Conservation (phyloP, 768 basidiomycete genomes). For the Mycena galopus region DNA sequence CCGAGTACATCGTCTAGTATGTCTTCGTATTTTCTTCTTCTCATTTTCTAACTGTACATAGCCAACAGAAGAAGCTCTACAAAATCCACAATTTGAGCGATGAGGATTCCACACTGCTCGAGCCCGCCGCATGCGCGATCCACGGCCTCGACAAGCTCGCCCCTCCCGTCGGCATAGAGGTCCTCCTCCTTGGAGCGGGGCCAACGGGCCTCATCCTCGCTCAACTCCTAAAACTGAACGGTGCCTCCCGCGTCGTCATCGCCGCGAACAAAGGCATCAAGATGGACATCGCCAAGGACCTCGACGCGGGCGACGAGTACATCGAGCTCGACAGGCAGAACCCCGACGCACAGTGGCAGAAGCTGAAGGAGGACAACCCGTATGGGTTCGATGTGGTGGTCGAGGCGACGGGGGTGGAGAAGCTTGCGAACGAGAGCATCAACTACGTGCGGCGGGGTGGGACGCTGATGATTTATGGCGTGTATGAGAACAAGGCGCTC, state of each 20-base stretch:
- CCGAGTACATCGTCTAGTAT: conserved; percentile 89
- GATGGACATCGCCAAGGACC: conserved; percentile 78
- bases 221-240: conserved; percentile 82
- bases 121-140: conserved; percentile 92
- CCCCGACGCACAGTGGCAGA: conserved; percentile 75
- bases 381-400: conserved; percentile 74
- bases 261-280: conserved; percentile 85
- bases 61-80: conserved; percentile 83
- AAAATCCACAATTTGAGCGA: conserved; percentile 90
- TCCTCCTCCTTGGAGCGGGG: conserved; percentile 89
- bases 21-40: conserved; percentile 33
- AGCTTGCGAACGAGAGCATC: conserved; percentile 89
- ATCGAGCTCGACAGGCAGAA: conserved; percentile 77
- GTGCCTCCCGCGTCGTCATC: conserved; percentile 75
- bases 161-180: conserved; percentile 86
- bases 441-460: conserved; percentile 90
- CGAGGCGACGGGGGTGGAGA: conserved; percentile 87
- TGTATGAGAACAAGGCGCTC: conserved; percentile 87
- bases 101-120: conserved; percentile 89
- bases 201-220: conserved; percentile 86
- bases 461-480: conserved; percentile 90
- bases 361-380: conserved; percentile 78
- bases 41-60: conserved; percentile 36
- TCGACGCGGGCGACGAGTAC: conserved; percentile 80
- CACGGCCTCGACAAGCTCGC: conserved; percentile 92